Evolutionary conservation across 345 rosid species (phyloP).

Genomic region (Garcia nutans): DNA sequence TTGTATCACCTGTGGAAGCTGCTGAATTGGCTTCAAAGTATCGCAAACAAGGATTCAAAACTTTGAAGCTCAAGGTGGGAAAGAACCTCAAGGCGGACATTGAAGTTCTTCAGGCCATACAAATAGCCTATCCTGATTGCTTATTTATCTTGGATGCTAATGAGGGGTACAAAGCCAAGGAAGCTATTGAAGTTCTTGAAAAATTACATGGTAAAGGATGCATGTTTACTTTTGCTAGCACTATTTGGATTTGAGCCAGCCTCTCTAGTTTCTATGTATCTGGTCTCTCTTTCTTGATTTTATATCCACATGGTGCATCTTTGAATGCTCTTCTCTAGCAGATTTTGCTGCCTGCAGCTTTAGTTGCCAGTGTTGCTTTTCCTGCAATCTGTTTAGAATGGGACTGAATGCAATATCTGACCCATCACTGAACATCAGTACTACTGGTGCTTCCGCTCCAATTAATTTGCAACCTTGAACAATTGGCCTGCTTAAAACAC

Average conservation of each 20-base stretch:
- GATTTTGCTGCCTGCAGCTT: background rate
- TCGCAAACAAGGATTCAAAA: conserved; percentile 65
- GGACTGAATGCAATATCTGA: background rate
- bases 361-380: background rate
- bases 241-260: background rate
- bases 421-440: background rate
- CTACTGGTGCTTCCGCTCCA: background rate
- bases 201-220: conserved; percentile 56
- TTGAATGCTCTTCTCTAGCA: background rate
- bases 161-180: conserved; percentile 75
- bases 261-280: conserved; percentile 15
- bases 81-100: conserved; percentile 72
- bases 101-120: conserved; percentile 82
- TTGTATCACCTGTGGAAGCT: conserved; percentile 75
- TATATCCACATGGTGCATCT: background rate
- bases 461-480: background rate
- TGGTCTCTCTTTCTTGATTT: background rate
- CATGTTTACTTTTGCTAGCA: background rate
- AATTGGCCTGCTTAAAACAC: background rate
- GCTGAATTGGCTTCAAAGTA: conserved; percentile 71
- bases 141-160: conserved; percentile 91
- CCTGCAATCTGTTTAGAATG: background rate
- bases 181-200: conserved; percentile 81
- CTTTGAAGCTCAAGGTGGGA: conserved; percentile 93
- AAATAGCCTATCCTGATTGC: conserved; percentile 66